Evolutionary conservation across 495 filamentous ascomycete species (phyloP), one percentile per base, ranked within the genome.

Genomic region (Aspergillus haitiensis): DNA sequence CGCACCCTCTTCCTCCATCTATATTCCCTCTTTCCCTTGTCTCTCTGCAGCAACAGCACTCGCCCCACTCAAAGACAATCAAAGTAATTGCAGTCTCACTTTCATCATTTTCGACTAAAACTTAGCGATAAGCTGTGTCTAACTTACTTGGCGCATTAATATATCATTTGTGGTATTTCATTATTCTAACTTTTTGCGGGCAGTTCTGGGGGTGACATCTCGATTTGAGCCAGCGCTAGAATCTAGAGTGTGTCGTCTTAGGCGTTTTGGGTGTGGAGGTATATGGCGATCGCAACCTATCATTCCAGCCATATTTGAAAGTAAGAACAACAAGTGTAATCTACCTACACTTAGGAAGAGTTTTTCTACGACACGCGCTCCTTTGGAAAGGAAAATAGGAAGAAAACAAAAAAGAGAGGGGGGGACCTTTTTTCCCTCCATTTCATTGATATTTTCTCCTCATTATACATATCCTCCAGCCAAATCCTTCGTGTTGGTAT

Each of bases 281-380:
- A 62, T 39, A 65, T 65, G 50, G 47, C 55, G 46, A 61, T 35
- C 56, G 63, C 47, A 13, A 6, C 32, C 16, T 37, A 47, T 61
- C 48, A 51, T 55, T 52, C 35, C 18, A 47, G 12, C 33, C 51
- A 57, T 40, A 36, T 18, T 9, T n/a, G 40, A 7, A 5, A 49
- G 32, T 51, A 44, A 49, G 51, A 60, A 15, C 13, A 54, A 21
- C 44, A 18, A 9, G 13, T 18, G 44, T 27, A 21, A 47, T 9
- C 44, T 18, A 10, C 44, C 16, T 47, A 16, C 9, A 5, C 44
- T 21, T 47, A 15, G 44, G 15, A 7, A 47, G 10, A 47, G n/a
- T 47, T 7, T 9, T 18, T 47, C 44, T 27, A 27, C 21, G 21
- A 27, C 21, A 7, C 5, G n/a, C 44, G 44, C 44, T 16, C 13